Evolutionary conservation across 2,329 filamentous ascomycete genomes (phyloP).

Genomic region (Beauveria brongniartii): DNA sequence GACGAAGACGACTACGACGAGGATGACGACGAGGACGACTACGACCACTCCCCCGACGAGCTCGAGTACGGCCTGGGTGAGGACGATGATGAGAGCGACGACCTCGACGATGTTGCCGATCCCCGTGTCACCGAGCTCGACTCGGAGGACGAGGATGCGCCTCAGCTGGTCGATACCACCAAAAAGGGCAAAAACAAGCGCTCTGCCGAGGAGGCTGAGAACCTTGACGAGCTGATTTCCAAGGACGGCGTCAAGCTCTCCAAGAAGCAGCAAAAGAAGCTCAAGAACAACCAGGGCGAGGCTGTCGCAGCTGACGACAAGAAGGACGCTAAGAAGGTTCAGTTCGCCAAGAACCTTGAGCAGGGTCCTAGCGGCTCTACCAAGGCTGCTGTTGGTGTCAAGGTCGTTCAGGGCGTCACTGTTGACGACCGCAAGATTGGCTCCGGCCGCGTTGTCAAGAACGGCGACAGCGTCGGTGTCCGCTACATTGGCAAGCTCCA

Average conservation of each 20-base stretch:
- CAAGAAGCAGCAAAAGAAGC: constrained; percentile 98
- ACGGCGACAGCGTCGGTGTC: constrained; percentile 84
- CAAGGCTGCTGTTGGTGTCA: constrained; percentile 55
- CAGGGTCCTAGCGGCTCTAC: constrained; percentile 79
- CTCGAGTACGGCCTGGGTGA: constrained; percentile 65
- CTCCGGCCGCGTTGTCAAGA: constrained; percentile 76
- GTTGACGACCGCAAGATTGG: constrained; percentile 94
- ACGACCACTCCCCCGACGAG: constrained; percentile 75
- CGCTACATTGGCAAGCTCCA: constrained; percentile 96
- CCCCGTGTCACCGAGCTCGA: constrained; percentile 79
- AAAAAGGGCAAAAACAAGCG: constrained; percentile 92
- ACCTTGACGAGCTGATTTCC: constrained; percentile 77
- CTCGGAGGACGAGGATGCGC: constrained; percentile 67
- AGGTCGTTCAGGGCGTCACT: constrained; percentile 79
- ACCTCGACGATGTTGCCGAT: constrained; percentile 69
- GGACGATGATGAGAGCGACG: constrained; percentile 65
- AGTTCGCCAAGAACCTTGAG: constrained; percentile 98
- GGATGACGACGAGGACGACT: constrained; percentile 54
- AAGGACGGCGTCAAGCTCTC: constrained; percentile 73
- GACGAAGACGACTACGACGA: constrained; percentile 54
- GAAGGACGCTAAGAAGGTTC: constrained; percentile 85
- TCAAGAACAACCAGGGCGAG: constrained; percentile 97
- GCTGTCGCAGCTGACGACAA: constrained; percentile 55
- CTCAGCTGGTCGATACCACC: constrained; percentile 45
- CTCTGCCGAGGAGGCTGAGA: constrained; percentile 68